phyloP scores from a whole-genome alignment of 192 early-diverging fungal genomes.

The Allomyces macrogynus region DNA sequence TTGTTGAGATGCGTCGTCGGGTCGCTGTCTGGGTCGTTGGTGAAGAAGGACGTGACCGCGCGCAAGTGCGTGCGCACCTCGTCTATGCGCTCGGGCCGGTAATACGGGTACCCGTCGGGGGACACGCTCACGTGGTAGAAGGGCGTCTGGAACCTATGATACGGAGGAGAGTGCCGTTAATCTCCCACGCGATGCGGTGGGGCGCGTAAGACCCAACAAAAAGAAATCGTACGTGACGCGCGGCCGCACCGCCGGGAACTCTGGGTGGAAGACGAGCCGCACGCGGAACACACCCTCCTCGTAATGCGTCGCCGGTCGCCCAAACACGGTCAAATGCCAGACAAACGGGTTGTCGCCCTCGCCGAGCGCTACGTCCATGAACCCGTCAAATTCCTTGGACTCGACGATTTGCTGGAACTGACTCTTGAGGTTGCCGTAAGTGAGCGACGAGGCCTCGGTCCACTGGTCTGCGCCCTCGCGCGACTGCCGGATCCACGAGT shows the following conservation, averaged over 20 bases:
- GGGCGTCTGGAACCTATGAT: slow-evolving; percentile 22
- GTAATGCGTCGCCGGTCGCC: slow-evolving; percentile 27
- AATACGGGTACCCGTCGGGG: slow-evolving; percentile 31
- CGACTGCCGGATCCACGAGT: slow-evolving; percentile 22
- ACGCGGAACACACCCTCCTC: slow-evolving; percentile 37
- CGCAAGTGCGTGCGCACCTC: slow-evolving; percentile 29
- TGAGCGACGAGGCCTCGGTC: slow-evolving; percentile 24
- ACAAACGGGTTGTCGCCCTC: slow-evolving; percentile 33
- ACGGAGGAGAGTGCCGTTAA: no score
- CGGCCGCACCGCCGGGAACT: slow-evolving; percentile 30
- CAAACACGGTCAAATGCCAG: slow-evolving; percentile 30
- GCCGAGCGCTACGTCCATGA: slow-evolving; percentile 19
- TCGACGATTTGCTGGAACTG: slow-evolving; percentile 34
- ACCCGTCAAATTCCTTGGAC: slow-evolving; percentile 18
- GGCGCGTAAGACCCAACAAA: no score
- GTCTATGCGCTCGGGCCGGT: slow-evolving; percentile 26
- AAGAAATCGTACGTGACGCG: slow-evolving; percentile 7
- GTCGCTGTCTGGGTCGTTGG: slow-evolving; percentile 13
- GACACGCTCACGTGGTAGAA: slow-evolving; percentile 42
- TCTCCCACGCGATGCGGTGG: no score
- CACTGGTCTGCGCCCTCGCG: slow-evolving; percentile 13
- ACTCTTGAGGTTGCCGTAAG: slow-evolving; percentile 26
- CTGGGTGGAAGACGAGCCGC: slow-evolving; percentile 29
- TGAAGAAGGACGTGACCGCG: slow-evolving; percentile 18
- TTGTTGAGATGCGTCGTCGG: slow-evolving; percentile 24